Evolutionary conservation across 2,329 filamentous ascomycete species (phyloP).

Genomic region (Talaromyces verruculosus): DNA sequence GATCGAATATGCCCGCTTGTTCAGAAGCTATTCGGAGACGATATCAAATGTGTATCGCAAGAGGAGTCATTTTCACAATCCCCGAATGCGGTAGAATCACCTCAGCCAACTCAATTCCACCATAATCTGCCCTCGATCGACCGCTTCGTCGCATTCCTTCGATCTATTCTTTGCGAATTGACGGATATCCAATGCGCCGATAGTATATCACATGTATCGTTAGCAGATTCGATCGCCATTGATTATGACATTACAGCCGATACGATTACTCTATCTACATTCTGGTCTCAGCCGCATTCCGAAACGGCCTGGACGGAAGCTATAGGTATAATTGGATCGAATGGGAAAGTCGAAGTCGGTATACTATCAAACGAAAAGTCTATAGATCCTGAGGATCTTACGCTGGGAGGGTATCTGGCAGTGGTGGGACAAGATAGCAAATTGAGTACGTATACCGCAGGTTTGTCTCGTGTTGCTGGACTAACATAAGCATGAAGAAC

Average conservation of each 20-base stretch:
- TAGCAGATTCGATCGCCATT: conserved; percentile 69
- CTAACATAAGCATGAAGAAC: conserved; percentile 47
- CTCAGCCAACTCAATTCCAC: conserved; percentile 65
- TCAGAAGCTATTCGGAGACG: conserved; percentile 56
- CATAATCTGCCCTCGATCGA: conserved; percentile 60
- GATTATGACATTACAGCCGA: conserved; percentile 71
- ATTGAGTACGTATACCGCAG: conserved; percentile 52
- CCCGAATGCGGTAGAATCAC: conserved; percentile 59
- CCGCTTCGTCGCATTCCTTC: conserved; percentile 56
- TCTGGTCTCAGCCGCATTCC: conserved; percentile 54
- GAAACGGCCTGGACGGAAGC: conserved; percentile 49
- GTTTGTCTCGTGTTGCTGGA: not conserved
- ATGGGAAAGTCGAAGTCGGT: conserved; percentile 73
- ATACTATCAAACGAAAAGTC: conserved; percentile 65
- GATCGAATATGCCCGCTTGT: conserved; percentile 59
- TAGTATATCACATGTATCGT: conserved; percentile 48
- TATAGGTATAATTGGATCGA: conserved; percentile 32
- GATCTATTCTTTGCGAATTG: conserved; percentile 53
- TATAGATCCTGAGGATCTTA: conserved; percentile 68
- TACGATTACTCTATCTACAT: conserved; percentile 62
- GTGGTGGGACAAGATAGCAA: conserved; percentile 73
- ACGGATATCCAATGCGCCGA: conserved; percentile 52
- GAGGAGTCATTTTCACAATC: conserved; percentile 64
- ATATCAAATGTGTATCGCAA: conserved; percentile 55
- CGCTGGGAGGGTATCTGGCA: conserved; percentile 73